These are phyloP conservation scores for Apiospora phragmitis DNA, from an alignment of 2,329 filamentous ascomycete genomes.

Conservation along the genomic window DNA sequence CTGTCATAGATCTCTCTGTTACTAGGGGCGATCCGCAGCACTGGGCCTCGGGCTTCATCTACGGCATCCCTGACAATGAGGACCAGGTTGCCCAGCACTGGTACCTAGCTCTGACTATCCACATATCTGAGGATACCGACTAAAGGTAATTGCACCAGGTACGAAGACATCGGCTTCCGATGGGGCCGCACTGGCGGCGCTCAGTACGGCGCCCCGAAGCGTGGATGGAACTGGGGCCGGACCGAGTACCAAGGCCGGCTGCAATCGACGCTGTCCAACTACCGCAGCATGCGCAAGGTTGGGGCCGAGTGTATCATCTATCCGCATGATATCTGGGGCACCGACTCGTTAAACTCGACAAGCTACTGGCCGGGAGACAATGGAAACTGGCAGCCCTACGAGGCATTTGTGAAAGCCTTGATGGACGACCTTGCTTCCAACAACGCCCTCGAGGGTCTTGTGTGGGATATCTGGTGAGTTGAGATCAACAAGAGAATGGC, in stretches of 20 bases:
- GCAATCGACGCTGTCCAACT: conserved; percentile 11
- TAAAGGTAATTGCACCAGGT: not conserved
- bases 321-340: conserved; percentile 20
- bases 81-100: conserved; percentile 22
- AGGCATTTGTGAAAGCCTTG: conserved; percentile 32
- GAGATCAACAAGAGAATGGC: not conserved
- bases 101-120: conserved; percentile 2
- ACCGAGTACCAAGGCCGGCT: conserved; percentile 17
- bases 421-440: conserved; percentile 30
- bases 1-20: conserved; percentile 20
- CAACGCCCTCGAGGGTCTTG: conserved; percentile 25
- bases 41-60: conserved; percentile 25
- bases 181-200: conserved; percentile 23
- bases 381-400: conserved; percentile 37
- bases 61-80: conserved; percentile 23
- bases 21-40: conserved; percentile 20
- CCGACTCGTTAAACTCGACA: conserved; percentile 29
- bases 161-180: conserved; percentile 24
- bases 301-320: conserved; percentile 13
- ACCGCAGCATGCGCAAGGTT: conserved; percentile 9
- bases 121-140: no score
- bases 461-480: conserved; percentile 17
- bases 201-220: conserved; percentile 17
- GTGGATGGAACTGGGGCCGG: conserved; percentile 21
- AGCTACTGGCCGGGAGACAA: conserved; percentile 38